A percentile compares a stretch with the other conserved stretches of the same genome.
Evolutionary conservation across 2,329 filamentous ascomycete species (phyloP).

Genomic region (Scedosporium boydii): DNA sequence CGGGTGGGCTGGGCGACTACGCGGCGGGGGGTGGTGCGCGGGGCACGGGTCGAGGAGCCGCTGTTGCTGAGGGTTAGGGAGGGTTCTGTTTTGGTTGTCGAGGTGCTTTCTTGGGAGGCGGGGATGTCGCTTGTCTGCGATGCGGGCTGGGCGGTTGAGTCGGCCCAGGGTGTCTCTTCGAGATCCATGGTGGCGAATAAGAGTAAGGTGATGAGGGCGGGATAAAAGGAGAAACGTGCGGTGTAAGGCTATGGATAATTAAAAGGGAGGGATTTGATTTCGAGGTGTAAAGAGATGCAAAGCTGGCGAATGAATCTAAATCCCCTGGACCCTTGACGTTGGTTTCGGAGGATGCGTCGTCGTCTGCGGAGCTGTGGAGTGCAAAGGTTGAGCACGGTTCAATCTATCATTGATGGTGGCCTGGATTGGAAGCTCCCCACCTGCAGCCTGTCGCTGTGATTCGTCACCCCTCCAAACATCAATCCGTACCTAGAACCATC

Average conservation of each 20-base stretch:
- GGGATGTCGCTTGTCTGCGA: slow-evolving; percentile 21
- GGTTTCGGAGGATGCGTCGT: background rate
- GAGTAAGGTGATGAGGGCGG: background rate
- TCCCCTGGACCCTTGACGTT: too few species aligned
- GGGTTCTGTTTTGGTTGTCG: slow-evolving; percentile 16
- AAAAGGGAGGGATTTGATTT: background rate
- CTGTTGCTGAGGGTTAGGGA: slow-evolving; percentile 18
- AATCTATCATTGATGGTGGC: too few species aligned
- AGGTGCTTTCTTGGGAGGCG: slow-evolving; percentile 18
- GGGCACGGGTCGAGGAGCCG: slow-evolving; percentile 8
- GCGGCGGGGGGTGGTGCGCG: slow-evolving; percentile 44
- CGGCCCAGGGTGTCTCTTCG: slow-evolving; percentile 46
- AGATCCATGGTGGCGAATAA: slow-evolving; percentile 30
- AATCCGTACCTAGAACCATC: too few species aligned
- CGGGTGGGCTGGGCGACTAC: slow-evolving; percentile 67
- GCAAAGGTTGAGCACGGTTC: too few species aligned
- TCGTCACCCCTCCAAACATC: background rate
- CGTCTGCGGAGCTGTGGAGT: background rate
- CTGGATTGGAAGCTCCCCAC: background rate
- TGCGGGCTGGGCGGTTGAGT: slow-evolving; percentile 26
- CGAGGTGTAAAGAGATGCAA: background rate
- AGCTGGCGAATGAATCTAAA: too few species aligned
- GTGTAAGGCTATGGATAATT: background rate
- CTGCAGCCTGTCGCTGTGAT: background rate
- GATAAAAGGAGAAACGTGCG: background rate